Percentiles rank a stretch among this genome's conserved stretches.
Evolutionary conservation across 768 basidiomycete genomes (phyloP).

Genomic region (Phaeotremella fagi): DNA sequence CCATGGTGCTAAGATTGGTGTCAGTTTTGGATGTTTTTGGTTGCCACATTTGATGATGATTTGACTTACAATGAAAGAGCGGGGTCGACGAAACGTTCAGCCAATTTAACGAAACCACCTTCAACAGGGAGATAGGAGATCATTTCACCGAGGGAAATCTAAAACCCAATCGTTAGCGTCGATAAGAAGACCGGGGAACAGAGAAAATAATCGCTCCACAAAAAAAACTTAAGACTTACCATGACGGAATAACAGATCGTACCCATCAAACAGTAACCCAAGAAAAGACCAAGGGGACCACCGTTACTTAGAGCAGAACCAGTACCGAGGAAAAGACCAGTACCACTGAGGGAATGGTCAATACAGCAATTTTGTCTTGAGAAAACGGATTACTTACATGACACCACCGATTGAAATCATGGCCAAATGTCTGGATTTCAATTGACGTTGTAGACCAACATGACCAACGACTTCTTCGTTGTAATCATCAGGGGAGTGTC

Average conservation of each 20-base stretch:
- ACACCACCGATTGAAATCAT: constrained; percentile 34
- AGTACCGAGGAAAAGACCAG: constrained; percentile 59
- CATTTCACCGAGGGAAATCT: constrained; percentile 37
- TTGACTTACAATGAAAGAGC: constrained; percentile 54
- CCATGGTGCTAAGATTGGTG: too few relatives aligned
- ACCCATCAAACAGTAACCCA: constrained; percentile 33
- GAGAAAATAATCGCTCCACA: not conserved
- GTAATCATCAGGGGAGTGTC: not conserved
- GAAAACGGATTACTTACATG: constrained; percentile 11
- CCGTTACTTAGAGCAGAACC: constrained; percentile 47
- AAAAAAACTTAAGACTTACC: constrained; percentile 52
- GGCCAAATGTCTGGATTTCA: constrained; percentile 19
- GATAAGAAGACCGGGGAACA: not conserved
- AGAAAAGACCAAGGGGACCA: constrained; percentile 39
- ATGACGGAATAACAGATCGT: constrained; percentile 55
- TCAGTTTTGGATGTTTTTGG: not conserved
- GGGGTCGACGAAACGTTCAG: constrained; percentile 52
- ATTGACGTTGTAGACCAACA: constrained; percentile 15
- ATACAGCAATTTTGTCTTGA: not conserved
- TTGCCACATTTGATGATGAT: constrained; percentile 44
- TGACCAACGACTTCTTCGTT: not conserved
- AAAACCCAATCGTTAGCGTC: not conserved
- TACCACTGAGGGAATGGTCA: constrained; percentile 7
- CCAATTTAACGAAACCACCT: constrained; percentile 40
- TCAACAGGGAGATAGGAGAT: constrained; percentile 38